phyloP scores from a whole-genome alignment of 176 grass and related monocot genomes.

The Carex littledalei region DNA sequence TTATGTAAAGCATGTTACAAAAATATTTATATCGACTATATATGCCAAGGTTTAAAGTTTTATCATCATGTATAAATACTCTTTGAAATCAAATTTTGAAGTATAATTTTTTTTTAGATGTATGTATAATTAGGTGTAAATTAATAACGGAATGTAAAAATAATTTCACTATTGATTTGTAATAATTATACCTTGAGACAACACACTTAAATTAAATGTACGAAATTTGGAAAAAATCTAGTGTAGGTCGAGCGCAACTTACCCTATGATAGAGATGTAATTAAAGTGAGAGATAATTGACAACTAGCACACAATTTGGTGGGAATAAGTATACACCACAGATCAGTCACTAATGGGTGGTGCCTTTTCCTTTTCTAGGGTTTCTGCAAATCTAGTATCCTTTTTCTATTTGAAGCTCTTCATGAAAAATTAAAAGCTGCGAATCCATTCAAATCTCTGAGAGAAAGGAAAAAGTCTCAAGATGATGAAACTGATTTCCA shows the following conservation, averaged over 20 bases:
- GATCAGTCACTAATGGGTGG: background rate
- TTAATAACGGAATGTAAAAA: no score
- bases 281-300: slow-evolving; percentile 18
- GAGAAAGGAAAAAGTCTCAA: background rate
- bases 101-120: no score
- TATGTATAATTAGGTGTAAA: no score
- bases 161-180: no score
- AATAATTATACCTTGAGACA: no score
- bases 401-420: slow-evolving; percentile 14
- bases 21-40: no score
- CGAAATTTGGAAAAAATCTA: background rate
- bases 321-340: slow-evolving; percentile 30
- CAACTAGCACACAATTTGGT: slow-evolving; percentile 26
- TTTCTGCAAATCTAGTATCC: slow-evolving; percentile 19
- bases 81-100: no score
- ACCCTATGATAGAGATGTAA: slow-evolving; percentile 15
- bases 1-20: no score
- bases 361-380: slow-evolving; percentile 34
- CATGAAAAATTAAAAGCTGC: slow-evolving; percentile 21
- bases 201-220: no score
- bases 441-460: slow-evolving; percentile 15
- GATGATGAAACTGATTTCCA: background rate
- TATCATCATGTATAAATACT: no score
- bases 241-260: background rate
- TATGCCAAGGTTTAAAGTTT: no score